phyloP scores from a whole-genome alignment of 2,329 filamentous ascomycete genomes.

The Alternaria longipes region DNA sequence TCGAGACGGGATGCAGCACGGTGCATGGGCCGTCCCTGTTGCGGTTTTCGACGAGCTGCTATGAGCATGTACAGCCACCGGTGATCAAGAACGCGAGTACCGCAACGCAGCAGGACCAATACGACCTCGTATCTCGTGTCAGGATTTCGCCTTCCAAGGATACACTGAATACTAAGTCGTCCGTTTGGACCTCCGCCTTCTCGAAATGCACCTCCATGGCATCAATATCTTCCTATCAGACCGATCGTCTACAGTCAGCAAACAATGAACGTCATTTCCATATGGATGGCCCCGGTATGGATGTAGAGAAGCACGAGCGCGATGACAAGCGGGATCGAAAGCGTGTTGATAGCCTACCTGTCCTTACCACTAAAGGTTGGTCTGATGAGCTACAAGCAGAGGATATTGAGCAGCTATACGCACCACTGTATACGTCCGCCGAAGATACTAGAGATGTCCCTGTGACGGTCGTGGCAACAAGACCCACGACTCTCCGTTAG shows the following conservation, averaged over 20 bases:
- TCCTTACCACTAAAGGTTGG: background rate
- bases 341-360: background rate
- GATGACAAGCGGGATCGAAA: background rate
- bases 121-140: background rate
- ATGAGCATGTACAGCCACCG: background rate
- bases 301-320: background rate
- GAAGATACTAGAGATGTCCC: background rate
- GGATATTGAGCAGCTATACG: background rate
- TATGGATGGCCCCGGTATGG: background rate
- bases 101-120: background rate
- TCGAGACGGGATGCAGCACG: background rate
- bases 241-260: background rate
- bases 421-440: background rate
- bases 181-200: constrained; percentile 1
- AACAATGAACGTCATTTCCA: background rate
- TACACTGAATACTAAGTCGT: background rate
- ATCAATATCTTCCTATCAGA: constrained; percentile 16
- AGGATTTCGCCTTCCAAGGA: background rate
- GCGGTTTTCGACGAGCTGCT: background rate
- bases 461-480: background rate
- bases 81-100: background rate
- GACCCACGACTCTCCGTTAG: background rate
- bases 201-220: constrained; percentile 2
- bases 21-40: background rate
- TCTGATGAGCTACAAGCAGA: background rate